Percentiles rank a stretch among this genome's conserved stretches.
phyloP scores from a whole-genome alignment of 345 rosid genomes.

The Hibiscus mutabilis region DNA sequence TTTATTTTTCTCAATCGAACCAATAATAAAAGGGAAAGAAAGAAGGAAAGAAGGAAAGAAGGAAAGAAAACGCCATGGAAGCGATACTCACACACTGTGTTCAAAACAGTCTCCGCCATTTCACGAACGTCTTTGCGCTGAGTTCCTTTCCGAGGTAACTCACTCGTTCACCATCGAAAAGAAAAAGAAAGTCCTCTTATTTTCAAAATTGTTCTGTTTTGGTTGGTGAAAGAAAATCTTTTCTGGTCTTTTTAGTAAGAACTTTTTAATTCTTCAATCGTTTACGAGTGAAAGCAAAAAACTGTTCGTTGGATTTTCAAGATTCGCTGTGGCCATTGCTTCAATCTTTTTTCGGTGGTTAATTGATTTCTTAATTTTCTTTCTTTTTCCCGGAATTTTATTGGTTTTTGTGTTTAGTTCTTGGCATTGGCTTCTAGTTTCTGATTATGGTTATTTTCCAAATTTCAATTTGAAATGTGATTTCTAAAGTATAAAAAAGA shows the following conservation, averaged over 20 bases:
- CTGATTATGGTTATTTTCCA: neutral
- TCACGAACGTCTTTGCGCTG: slow-evolving; percentile 53
- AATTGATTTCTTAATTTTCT: neutral
- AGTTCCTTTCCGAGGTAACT: slow-evolving; percentile 91
- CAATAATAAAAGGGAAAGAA: too few species aligned
- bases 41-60: too few species aligned
- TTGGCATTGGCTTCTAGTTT: too few species aligned
- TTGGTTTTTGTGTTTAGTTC: too few species aligned
- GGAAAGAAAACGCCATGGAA: slow-evolving; percentile 54
- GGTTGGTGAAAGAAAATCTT: neutral
- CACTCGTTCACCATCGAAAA: neutral
- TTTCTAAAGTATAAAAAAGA: neutral
- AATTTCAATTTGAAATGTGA: neutral
- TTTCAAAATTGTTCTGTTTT: neutral
- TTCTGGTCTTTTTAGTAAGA: too few species aligned
- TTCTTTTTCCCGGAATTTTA: too few species aligned
- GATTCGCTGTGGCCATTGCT: slow-evolving; percentile 19
- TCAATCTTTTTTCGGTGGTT: slow-evolving; percentile 3
- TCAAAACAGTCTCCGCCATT: slow-evolving; percentile 76
- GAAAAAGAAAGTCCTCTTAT: neutral
- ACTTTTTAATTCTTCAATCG: too few species aligned
- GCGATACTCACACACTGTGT: slow-evolving; percentile 71
- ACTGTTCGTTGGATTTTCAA: slow-evolving; percentile 1
- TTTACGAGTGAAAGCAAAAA: neutral
- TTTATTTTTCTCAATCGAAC: too few species aligned